These are phyloP conservation scores for Globisporangium solare DNA, from an alignment of 352 stramenopile species.

Conservation along the genomic window DNA sequence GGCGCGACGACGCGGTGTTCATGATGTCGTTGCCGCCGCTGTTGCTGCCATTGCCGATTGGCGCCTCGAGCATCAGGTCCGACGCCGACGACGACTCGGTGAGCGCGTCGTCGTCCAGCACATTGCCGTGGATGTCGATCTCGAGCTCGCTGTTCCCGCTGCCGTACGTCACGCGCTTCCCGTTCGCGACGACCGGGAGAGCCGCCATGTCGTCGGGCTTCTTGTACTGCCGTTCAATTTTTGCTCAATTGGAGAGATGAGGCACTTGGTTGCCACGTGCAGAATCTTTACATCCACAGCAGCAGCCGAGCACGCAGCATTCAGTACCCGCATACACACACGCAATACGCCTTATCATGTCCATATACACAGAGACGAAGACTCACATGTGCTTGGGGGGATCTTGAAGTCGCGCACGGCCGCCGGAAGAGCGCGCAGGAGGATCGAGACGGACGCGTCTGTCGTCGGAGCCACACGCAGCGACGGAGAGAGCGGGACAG, in stretches of 20 bases:
- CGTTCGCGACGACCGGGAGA: slow-evolving; percentile 11
- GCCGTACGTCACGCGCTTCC: slow-evolving; percentile 10
- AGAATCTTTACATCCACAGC: background rate
- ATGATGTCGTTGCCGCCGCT: background rate
- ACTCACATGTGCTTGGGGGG: too few species aligned
- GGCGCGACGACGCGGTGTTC: slow-evolving; percentile 29
- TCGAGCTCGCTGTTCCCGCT: slow-evolving; percentile 8
- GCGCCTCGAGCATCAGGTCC: slow-evolving; percentile 3
- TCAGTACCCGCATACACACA: too few species aligned
- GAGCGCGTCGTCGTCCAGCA: slow-evolving; percentile 8
- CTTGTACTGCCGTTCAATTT: too few species aligned
- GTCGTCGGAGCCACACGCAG: background rate
- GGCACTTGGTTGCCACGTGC: too few species aligned
- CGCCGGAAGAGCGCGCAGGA: too few species aligned
- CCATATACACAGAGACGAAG: too few species aligned
- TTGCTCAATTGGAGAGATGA: too few species aligned
- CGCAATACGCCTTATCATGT: too few species aligned
- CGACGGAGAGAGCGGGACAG: too few species aligned
- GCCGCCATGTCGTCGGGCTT: slow-evolving; percentile 6
- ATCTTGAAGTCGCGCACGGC: too few species aligned
- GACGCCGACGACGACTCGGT: slow-evolving; percentile 15
- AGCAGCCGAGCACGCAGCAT: background rate
- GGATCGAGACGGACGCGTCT: background rate
- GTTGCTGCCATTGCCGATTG: background rate
- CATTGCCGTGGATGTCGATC: slow-evolving; percentile 4